Evolutionary conservation across 306 rosid genomes (phyloP).

Genomic region (Ochetophila trinervis): DNA sequence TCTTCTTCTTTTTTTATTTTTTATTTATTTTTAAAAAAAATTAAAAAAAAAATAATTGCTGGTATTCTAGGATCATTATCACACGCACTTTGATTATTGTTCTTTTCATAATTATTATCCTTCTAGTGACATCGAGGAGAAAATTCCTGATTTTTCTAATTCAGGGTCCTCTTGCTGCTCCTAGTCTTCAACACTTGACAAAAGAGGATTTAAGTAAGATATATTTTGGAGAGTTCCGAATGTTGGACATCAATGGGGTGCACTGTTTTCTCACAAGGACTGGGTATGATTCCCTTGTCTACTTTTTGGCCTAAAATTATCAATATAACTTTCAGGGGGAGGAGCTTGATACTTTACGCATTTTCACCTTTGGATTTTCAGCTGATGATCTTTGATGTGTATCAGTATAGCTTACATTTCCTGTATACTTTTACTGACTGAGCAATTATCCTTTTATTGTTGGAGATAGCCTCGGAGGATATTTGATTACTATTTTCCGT

Average conservation of each 20-base stretch:
- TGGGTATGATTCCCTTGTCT: slow-evolving; percentile 52
- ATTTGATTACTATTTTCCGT: slow-evolving; percentile 1
- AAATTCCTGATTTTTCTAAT: slow-evolving; percentile 23
- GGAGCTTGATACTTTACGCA: not conserved
- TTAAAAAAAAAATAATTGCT: no score
- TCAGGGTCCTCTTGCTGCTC: slow-evolving; percentile 96
- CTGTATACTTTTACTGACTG: not conserved
- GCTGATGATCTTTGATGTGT: not conserved
- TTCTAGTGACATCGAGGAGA: slow-evolving; percentile 8
- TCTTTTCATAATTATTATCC: slow-evolving; percentile 12
- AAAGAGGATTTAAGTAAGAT: slow-evolving; percentile 85
- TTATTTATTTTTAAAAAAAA: no score
- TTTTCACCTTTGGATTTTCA: not conserved
- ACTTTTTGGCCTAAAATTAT: slow-evolving; percentile 1
- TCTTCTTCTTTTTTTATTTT: no score
- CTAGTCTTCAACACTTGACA: slow-evolving; percentile 82
- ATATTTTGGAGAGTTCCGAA: slow-evolving; percentile 72
- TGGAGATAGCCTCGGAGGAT: slow-evolving; percentile 4
- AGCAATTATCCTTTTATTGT: not conserved
- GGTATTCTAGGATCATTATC: not conserved
- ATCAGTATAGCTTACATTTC: not conserved
- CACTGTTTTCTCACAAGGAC: slow-evolving; percentile 87
- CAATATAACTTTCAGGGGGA: no score
- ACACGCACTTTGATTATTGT: not conserved
- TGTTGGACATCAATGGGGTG: slow-evolving; percentile 78